Percentiles rank a stretch among this genome's conserved stretches.
phyloP scores from a whole-genome alignment of 768 basidiomycete genomes.

The Gloeophyllum trabeum region DNA sequence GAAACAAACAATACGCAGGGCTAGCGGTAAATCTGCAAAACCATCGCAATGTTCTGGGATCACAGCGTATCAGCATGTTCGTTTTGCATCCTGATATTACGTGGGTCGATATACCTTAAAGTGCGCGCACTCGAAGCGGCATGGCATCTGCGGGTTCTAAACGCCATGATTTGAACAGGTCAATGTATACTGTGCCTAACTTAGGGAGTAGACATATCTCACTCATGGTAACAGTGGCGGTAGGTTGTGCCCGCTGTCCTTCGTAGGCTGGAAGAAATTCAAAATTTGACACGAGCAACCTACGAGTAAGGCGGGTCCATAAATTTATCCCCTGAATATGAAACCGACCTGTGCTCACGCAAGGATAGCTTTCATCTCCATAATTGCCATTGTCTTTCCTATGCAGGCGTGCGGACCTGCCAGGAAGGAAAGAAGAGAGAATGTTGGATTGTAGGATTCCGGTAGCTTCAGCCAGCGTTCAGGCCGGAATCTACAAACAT shows the following conservation, averaged over 20 bases:
- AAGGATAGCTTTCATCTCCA: slow-evolving; percentile 34
- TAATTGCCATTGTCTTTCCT: slow-evolving; percentile 35
- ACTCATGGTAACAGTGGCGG: slow-evolving; percentile 39
- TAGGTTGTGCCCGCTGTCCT: slow-evolving; percentile 28
- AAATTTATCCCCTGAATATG: too few relatives aligned
- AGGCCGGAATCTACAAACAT: slow-evolving; percentile 38
- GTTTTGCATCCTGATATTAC: too few relatives aligned
- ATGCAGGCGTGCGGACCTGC: slow-evolving; percentile 35
- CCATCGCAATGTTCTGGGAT: too few relatives aligned
- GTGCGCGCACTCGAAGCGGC: slow-evolving; percentile 12
- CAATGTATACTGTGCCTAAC: too few relatives aligned
- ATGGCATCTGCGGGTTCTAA: slow-evolving; percentile 12
- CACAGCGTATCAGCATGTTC: too few relatives aligned
- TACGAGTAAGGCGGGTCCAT: slow-evolving; percentile 13
- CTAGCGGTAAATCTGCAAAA: too few relatives aligned
- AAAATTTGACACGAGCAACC: slow-evolving; percentile 32
- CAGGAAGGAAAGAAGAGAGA: slow-evolving; percentile 30
- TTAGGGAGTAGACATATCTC: too few relatives aligned
- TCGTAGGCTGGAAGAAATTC: slow-evolving; percentile 30
- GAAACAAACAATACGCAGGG: too few relatives aligned
- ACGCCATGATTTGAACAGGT: neutral
- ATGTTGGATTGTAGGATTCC: slow-evolving; percentile 20
- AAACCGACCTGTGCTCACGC: slow-evolving; percentile 9
- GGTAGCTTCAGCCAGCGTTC: slow-evolving; percentile 33
- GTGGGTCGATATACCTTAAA: too few relatives aligned